phyloP scores from a whole-genome alignment of 371 early-diverging fungal species.

The Ordospora colligata region DNA sequence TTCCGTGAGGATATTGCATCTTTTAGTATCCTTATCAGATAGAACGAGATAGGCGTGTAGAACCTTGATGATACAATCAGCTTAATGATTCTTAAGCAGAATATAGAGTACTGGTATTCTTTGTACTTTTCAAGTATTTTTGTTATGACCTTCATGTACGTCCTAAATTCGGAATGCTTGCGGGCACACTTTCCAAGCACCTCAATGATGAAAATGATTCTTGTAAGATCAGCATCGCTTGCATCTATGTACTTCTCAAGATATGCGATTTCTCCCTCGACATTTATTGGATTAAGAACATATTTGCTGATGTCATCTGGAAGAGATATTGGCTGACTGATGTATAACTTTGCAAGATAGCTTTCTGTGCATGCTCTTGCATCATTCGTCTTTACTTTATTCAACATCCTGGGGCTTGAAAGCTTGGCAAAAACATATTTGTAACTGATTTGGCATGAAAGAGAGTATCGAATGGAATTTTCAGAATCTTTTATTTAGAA shows the following conservation, averaged over 20 bases:
- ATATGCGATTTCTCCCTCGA: background rate
- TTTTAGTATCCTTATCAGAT: slow-evolving; percentile 8
- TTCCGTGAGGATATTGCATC: slow-evolving; percentile 1
- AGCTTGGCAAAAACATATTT: no score
- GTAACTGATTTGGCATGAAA: no score
- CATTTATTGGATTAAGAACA: background rate
- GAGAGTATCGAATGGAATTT: no score
- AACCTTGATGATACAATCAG: background rate
- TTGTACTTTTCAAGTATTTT: slow-evolving; percentile 12
- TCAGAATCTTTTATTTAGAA: background rate
- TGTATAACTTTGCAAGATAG: background rate
- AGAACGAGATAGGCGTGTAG: slow-evolving; percentile 6
- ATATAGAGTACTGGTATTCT: background rate
- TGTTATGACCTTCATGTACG: slow-evolving; percentile 1
- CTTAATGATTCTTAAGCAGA: slow-evolving; percentile 23
- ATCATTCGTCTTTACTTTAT: background rate
- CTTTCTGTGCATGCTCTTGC: background rate
- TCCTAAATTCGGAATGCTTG: slow-evolving; percentile 11
- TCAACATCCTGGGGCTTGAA: no score
- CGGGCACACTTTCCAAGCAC: slow-evolving; percentile 9
- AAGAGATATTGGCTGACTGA: background rate
- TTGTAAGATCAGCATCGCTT: background rate
- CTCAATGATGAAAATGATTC: slow-evolving; percentile 11
- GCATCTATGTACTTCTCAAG: background rate
- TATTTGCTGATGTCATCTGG: background rate